Conservation (phyloP, 2,329 filamentous ascomycete species). For the Cytospora leucostoma region DNA sequence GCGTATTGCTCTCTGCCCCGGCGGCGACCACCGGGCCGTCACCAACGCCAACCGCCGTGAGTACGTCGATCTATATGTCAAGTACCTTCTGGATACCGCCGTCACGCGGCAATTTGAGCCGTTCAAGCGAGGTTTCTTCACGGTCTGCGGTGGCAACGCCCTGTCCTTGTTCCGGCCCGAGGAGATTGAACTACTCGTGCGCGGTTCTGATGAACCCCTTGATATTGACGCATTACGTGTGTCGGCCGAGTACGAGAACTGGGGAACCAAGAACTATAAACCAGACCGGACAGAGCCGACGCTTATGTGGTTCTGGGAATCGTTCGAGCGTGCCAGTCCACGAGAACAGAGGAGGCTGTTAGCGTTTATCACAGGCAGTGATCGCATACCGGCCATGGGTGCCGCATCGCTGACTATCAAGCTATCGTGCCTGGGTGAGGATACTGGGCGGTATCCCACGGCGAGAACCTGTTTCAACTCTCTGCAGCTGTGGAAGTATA, state of each 20-base stretch:
- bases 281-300: slow-evolving; percentile 64
- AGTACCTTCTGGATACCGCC: slow-evolving; percentile 75
- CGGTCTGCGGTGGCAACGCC: slow-evolving; percentile 85
- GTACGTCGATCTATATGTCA: slow-evolving; percentile 83
- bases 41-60: slow-evolving; percentile 83
- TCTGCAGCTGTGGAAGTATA: slow-evolving; percentile 74
- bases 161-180: slow-evolving; percentile 85
- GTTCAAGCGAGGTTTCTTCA: slow-evolving; percentile 92
- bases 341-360: slow-evolving; percentile 75
- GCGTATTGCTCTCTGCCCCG: slow-evolving; percentile 70
- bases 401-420: slow-evolving; percentile 77
- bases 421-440: slow-evolving; percentile 73
- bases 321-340: slow-evolving; percentile 67
- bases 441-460: slow-evolving; percentile 74
- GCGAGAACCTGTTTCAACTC: slow-evolving; percentile 92
- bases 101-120: slow-evolving; percentile 86
- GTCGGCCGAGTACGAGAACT: slow-evolving; percentile 81
- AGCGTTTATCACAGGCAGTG: slow-evolving; percentile 86
- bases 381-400: slow-evolving; percentile 86
- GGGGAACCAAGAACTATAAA: slow-evolving; percentile 54
- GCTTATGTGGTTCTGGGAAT: slow-evolving; percentile 86
- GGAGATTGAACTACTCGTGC: slow-evolving; percentile 85
- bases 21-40: slow-evolving; percentile 73
- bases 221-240: slow-evolving; percentile 75
- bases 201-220: slow-evolving; percentile 80